Conservation (phyloP, 2,329 filamentous ascomycete genomes). For the Colletotrichum trifolii region DNA sequence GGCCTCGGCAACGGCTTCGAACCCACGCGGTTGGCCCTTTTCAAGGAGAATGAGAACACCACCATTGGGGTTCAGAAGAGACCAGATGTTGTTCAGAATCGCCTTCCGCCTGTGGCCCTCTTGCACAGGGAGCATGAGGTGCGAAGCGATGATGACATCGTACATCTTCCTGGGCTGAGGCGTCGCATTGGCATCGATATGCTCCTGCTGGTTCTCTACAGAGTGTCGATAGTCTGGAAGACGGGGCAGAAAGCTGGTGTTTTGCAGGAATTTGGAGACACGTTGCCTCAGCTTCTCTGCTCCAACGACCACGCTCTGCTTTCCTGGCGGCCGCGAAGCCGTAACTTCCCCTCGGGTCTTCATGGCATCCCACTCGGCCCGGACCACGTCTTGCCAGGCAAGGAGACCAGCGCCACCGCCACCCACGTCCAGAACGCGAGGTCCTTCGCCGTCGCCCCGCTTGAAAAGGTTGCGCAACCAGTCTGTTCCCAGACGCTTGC, state of each 20-base stretch:
- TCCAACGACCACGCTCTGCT: conserved; percentile 83
- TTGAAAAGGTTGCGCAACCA: conserved; percentile 76
- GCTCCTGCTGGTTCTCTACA: conserved; percentile 66
- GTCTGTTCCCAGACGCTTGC: conserved; percentile 75
- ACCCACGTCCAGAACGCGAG: conserved; percentile 79
- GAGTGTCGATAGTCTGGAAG: conserved; percentile 87
- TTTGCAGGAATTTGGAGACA: conserved; percentile 79
- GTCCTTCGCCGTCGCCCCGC: conserved; percentile 58
- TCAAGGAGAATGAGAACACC: conserved; percentile 90
- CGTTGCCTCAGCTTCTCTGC: conserved; percentile 80
- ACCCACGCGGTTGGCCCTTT: conserved; percentile 90
- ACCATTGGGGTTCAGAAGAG: conserved; percentile 82
- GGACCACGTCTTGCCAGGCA: conserved; percentile 81
- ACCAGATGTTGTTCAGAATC: conserved; percentile 90
- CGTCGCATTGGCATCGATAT: conserved; percentile 67
- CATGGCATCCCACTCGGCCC: conserved; percentile 84
- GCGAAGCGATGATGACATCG: conserved; percentile 90
- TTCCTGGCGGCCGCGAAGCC: conserved; percentile 68
- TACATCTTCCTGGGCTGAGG: conserved; percentile 78
- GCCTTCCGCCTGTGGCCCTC: conserved; percentile 82
- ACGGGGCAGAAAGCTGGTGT: conserved; percentile 92
- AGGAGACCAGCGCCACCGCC: conserved; percentile 78
- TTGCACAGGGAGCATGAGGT: conserved; percentile 80
- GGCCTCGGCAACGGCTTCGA: conserved; percentile 89
- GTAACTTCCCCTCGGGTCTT: conserved; percentile 56